These are phyloP conservation scores for Holtermannia corniformis DNA, from an alignment of 768 basidiomycete species.

Conservation along the genomic window DNA sequence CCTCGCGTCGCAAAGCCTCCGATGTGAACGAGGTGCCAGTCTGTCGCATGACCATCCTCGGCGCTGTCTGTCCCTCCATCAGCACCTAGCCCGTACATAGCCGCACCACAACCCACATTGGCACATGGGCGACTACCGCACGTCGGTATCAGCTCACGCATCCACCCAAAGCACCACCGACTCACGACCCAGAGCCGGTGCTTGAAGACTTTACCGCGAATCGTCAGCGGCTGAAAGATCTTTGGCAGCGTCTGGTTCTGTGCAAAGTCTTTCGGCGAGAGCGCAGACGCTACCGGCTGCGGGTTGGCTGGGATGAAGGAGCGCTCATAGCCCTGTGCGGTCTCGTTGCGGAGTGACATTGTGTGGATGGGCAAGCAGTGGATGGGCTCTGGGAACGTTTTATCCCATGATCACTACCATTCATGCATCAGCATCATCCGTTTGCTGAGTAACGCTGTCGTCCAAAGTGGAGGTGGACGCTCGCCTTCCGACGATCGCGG, in stretches of 20 bases:
- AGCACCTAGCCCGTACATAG: not conserved
- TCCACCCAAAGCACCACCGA: no score
- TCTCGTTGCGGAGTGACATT: constrained; percentile 4
- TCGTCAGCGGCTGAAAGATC: constrained; percentile 58
- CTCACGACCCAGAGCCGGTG: constrained; percentile 63
- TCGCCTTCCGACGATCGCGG: no score
- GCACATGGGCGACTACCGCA: constrained; percentile 67
- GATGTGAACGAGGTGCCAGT: constrained; percentile 74
- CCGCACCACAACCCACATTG: constrained; percentile 45
- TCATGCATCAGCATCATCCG: no score
- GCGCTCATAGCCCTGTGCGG: constrained; percentile 21
- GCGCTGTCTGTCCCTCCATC: constrained; percentile 47
- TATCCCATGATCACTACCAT: no score
- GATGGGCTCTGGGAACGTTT: no score
- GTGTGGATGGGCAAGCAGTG: no score
- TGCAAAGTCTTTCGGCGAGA: constrained; percentile 39
- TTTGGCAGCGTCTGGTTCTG: constrained; percentile 51
- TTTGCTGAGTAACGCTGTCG: no score
- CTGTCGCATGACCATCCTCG: constrained; percentile 63
- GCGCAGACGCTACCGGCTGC: constrained; percentile 35
- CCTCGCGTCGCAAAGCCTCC: constrained; percentile 64
- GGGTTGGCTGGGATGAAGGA: constrained; percentile 28
- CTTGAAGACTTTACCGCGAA: constrained; percentile 57
- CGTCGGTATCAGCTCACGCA: not conserved
- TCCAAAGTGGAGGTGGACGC: no score